Conservation (phyloP, 2,329 filamentous ascomycete species). For the Cytospora schulzeri region DNA sequence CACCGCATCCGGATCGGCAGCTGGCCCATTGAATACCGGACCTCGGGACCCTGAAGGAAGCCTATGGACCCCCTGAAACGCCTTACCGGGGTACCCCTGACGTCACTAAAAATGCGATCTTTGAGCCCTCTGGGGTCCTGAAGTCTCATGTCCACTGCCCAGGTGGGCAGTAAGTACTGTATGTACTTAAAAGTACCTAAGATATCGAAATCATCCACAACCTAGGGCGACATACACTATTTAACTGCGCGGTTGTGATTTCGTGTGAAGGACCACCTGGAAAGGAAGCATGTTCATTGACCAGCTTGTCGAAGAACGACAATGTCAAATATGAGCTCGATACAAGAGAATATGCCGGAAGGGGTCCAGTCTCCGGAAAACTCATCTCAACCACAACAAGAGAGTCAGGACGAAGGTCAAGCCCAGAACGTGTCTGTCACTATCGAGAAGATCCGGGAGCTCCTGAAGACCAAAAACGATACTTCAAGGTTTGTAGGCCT, state of each 20-base stretch:
- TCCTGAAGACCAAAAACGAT: conserved; percentile 64
- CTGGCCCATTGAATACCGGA: neutral
- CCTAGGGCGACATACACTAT: neutral
- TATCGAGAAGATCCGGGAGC: conserved; percentile 53
- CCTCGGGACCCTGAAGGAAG: neutral
- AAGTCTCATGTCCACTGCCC: too few relatives aligned
- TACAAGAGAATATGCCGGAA: neutral
- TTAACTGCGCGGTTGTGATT: neutral
- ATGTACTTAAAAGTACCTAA: neutral
- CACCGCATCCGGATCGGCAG: neutral
- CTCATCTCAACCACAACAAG: neutral
- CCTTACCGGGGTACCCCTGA: neutral
- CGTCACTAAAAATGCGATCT: conserved; percentile 13
- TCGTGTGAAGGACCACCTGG: neutral
- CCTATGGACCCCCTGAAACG: neutral
- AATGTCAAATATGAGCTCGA: neutral
- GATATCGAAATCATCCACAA: neutral
- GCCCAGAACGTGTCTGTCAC: conserved; percentile 25
- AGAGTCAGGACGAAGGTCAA: conserved; percentile 3
- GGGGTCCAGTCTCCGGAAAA: neutral
- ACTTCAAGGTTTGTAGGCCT: conserved; percentile 70
- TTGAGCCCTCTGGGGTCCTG: neutral
- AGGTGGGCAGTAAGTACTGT: too few relatives aligned
- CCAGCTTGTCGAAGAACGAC: too few relatives aligned
- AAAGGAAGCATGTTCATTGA: neutral